A percentile compares a stretch with the other conserved stretches of the same genome.
These are phyloP conservation scores for Starmerella roubikii DNA, from an alignment of 805 yeast species.

Conservation along the genomic window DNA sequence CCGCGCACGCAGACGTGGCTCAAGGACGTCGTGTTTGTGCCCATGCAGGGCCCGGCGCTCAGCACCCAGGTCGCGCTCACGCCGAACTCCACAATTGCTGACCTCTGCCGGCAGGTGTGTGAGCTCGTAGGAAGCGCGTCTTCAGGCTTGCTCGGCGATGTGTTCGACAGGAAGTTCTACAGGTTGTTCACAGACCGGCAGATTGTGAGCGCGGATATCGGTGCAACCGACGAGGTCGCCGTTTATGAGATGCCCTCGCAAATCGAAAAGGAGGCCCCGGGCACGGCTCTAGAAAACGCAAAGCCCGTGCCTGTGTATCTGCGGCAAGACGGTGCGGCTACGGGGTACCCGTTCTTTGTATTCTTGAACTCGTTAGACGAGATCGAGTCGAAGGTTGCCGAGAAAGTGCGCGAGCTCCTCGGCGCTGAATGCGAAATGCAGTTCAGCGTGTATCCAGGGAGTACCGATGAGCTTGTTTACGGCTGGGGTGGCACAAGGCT, in stretches of 20 bases:
- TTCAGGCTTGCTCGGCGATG: conserved; percentile 36
- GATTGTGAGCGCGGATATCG: conserved; percentile 47
- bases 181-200: conserved; percentile 53
- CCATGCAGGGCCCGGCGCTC: conserved; percentile 38
- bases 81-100: conserved; percentile 49
- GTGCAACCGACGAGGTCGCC: conserved; percentile 46
- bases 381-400: background rate
- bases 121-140: conserved; percentile 25
- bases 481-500: conserved; percentile 1
- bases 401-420: background rate
- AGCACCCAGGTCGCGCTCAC: conserved; percentile 58
- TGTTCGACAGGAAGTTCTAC: conserved; percentile 57
- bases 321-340: conserved; percentile 24
- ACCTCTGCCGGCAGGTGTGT: conserved; percentile 49
- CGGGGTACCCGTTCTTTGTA: conserved; percentile 54
- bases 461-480: conserved; percentile 4
- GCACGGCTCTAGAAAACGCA: no score
- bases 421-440: background rate
- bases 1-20: conserved; percentile 62
- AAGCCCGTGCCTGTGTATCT: conserved; percentile 2
- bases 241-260: conserved; percentile 38
- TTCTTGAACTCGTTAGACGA: background rate
- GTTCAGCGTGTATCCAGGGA: conserved; percentile 3
- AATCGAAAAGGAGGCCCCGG: background rate
- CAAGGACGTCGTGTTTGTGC: conserved; percentile 47